Evolutionary conservation across 2,329 filamentous ascomycete species (phyloP).

Genomic region (Monilinia polystroma): DNA sequence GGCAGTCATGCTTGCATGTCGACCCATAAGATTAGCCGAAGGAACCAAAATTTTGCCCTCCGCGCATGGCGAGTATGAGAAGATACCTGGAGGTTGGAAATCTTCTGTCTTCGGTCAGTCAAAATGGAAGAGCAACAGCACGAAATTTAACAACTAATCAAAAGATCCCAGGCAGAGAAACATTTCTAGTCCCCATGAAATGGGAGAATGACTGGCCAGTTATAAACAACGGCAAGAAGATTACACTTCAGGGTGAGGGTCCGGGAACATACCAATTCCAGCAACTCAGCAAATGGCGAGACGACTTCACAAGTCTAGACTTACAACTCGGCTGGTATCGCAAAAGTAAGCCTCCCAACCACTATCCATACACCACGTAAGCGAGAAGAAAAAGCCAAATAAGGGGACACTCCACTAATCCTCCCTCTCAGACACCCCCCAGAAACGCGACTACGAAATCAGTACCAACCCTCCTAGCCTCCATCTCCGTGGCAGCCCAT

Average conservation of each 20-base stretch:
- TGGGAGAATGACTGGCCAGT: constrained; percentile 54
- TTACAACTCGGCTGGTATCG: constrained; percentile 19
- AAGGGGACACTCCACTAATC: too few species aligned
- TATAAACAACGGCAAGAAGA: constrained; percentile 6
- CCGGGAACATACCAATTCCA: constrained; percentile 6
- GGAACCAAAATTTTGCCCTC: not conserved
- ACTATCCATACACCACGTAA: not conserved
- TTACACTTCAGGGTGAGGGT: constrained; percentile 3
- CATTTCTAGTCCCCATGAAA: constrained; percentile 48
- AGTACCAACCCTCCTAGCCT: not conserved
- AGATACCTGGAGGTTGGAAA: constrained; percentile 5
- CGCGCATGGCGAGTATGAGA: not conserved
- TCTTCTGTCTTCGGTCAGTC: constrained; percentile 35
- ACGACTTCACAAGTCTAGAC: constrained; percentile 1
- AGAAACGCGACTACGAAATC: not conserved
- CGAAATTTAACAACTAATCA: not conserved
- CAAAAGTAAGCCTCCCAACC: not conserved
- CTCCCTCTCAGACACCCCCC: not conserved
- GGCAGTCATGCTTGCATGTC: constrained; percentile 49
- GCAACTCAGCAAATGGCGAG: not conserved
- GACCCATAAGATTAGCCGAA: constrained; percentile 34
- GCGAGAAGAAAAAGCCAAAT: too few species aligned
- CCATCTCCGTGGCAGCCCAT: constrained; percentile 3
- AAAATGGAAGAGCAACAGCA: constrained; percentile 43
- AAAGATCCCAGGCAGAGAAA: constrained; percentile 53